A percentile compares a stretch with the other conserved stretches of the same genome.
Conservation (phyloP, 2,329 filamentous ascomycete species). For the Emericellopsis cladophorae region DNA sequence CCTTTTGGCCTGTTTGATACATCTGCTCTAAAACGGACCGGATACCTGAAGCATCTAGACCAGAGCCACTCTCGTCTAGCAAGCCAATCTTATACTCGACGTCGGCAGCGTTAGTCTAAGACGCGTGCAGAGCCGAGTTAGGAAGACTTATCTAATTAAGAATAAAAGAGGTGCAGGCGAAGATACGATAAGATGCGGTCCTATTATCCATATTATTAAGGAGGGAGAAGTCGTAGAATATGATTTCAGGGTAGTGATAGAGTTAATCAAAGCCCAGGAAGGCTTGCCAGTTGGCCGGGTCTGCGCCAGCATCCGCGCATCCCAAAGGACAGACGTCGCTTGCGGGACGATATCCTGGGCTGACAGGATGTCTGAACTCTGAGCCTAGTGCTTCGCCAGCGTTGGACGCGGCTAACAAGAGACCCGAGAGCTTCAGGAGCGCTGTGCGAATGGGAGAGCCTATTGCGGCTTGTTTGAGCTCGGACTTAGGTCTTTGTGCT, state of each 20-base stretch:
- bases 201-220: slow-evolving; percentile 17
- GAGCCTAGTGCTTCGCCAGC: too few relatives aligned
- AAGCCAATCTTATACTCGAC: slow-evolving; percentile 14
- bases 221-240: slow-evolving; percentile 24
- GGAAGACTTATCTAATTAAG: too few relatives aligned
- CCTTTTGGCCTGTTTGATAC: too few relatives aligned
- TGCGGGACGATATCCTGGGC: too few relatives aligned
- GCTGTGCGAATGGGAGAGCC: too few relatives aligned
- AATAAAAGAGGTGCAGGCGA: slow-evolving; percentile 12
- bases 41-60: slow-evolving; percentile 8
- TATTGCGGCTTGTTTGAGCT: too few relatives aligned
- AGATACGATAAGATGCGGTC: slow-evolving; percentile 13
- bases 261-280: slow-evolving; percentile 12
- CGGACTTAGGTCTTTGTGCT: too few relatives aligned
- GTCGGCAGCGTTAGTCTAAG: slow-evolving; percentile 2
- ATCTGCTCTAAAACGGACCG: slow-evolving; percentile 11
- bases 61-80: slow-evolving; percentile 9
- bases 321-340: slow-evolving; percentile 8
- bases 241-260: slow-evolving; percentile 12
- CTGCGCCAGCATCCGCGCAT: slow-evolving; percentile 10
- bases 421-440: too few relatives aligned
- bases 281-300: slow-evolving; percentile 11
- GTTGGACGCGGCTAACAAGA: too few relatives aligned
- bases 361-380: too few relatives aligned
- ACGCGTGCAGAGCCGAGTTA: slow-evolving; percentile 4